phyloP scores from a whole-genome alignment of 805 yeast species.

The Starmerella ratchasimensis region DNA sequence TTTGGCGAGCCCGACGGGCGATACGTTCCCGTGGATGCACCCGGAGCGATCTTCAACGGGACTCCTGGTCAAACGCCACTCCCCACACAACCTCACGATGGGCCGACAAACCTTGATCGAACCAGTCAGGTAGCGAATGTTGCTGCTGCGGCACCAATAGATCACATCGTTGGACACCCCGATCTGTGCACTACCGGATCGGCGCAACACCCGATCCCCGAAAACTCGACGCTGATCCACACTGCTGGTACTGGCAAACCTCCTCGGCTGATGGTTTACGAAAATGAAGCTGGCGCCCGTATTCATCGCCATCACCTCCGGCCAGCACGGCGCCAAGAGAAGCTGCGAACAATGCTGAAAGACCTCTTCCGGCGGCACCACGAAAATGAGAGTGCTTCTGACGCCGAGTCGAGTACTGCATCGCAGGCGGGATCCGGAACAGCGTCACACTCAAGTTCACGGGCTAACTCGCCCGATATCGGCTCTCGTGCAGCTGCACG shows the following conservation, averaged over 20 bases:
- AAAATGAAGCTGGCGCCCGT: slow-evolving; percentile 25
- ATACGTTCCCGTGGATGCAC: slow-evolving; percentile 3
- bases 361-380: slow-evolving; percentile 18
- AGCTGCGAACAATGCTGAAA: slow-evolving; percentile 23
- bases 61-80: slow-evolving; percentile 2
- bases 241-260: slow-evolving; percentile 17
- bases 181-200: too few relatives aligned
- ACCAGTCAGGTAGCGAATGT: too few relatives aligned
- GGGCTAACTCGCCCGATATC: slow-evolving; percentile 5
- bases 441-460: slow-evolving; percentile 2
- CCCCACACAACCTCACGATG: too few relatives aligned
- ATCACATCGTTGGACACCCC: too few relatives aligned
- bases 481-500: not conserved
- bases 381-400: slow-evolving; percentile 7
- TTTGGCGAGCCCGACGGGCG: too few relatives aligned
- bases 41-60: slow-evolving; percentile 5
- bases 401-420: not conserved
- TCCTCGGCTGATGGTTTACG: slow-evolving; percentile 22
- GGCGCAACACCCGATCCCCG: not conserved
- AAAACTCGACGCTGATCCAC: slow-evolving; percentile 1
- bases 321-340: slow-evolving; percentile 39
- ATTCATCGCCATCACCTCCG: slow-evolving; percentile 76
- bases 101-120: too few relatives aligned
- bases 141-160: too few relatives aligned
- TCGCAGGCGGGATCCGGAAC: not conserved